Evolutionary conservation across 169 alveolate species (phyloP), one percentile per base, ranked within the genome.

Genomic region (Cryptosporidium ubiquitum): DNA sequence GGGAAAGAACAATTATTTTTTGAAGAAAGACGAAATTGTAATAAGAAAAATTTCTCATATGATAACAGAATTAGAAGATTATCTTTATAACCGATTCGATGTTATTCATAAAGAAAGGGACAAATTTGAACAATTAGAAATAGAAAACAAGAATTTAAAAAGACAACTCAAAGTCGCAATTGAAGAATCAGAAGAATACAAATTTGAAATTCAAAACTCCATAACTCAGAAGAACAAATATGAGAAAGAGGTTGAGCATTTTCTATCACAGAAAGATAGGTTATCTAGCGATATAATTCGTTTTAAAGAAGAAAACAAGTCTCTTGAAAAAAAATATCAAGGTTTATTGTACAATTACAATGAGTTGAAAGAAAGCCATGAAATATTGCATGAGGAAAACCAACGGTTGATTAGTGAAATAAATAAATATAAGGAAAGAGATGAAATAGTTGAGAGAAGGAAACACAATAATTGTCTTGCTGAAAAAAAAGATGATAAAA

Each of bases 1-100:
- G 0, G 89, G 35, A 7, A 39, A 14, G 5, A 49, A 44, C 9
- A 42, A 47, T 29, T 29, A n/a, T 61, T 64, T 64, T 31, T 61
- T 39, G 26, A 58, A 31, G n/a, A 58, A 33, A 35, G 68, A 79
- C 61, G 79, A 79, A 64, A 31, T 61, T 9, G 20, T 42, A 2
- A 26, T 79, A 6, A 79, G 89, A 58, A 79, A 79, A 47, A 79
- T 79, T 29, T 79, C 73, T 16, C 89, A 79, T 61, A 79, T 79
- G 89, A 40, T 79, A 44, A 79, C 89, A 18, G 89, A 79, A 64
- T 66, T 79, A 33, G 89, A 79, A 42, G 89, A 79, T 39, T 79
- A 60, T 39, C 16, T 79, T 9, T 79, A 79, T 33, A 60, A 64
- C 20, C 89, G 61, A 37, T 37, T 61, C 10, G 89, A 79, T 20